Evolutionary conservation across 106 monocot genomes (phyloP), one percentile per base, ranked within the genome.

Genomic region (Amphibolis antarctica): DNA sequence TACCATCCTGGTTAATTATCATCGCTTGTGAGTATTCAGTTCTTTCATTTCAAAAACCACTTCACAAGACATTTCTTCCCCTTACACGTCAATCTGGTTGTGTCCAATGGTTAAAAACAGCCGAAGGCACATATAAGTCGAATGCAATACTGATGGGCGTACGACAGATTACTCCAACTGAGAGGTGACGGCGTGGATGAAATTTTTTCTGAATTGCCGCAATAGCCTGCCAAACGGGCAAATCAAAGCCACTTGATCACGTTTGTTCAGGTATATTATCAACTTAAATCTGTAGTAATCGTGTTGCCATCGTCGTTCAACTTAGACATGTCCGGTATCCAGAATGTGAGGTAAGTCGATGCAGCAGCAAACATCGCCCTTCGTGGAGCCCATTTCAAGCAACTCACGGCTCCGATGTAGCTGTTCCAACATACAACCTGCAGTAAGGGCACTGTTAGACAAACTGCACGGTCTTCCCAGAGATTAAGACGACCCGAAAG

Each of bases 361-460:
- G 86, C 94, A 42, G 89, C 75, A 12, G 84, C 89, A 68, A 96
- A 96, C 94, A 96, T 89, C 14, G 68, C 86, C 20, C 94, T 77
- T 22, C 84, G 77, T n/a, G 94, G 89, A 17, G 94, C 89, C 94
- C 94, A 96, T 64, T 89, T 96, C 44, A 96, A 62, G 71, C 89
- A 84, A 44, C 73, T 78, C 10, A 76, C 75, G 21, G 78, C 70
- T 44, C 89, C 94, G 25, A 96, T 89, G 48, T 86, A 68, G 66
- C 86, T 96, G 72, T 76, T 89, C 89, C 86, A 89, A 69, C 71
- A 71, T 28, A 89, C 83, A 19, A 86, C 81, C 89, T 96, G 78
- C 52, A 31, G 20, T 7, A 42, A 28, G 11, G 31, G 19, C 14
- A 29, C 14, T 25, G 24, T 19, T 53, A 3, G 23, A 23, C 19